Conservation (phyloP, 352 stramenopile species). For the Phytophthora foliorum region DNA sequence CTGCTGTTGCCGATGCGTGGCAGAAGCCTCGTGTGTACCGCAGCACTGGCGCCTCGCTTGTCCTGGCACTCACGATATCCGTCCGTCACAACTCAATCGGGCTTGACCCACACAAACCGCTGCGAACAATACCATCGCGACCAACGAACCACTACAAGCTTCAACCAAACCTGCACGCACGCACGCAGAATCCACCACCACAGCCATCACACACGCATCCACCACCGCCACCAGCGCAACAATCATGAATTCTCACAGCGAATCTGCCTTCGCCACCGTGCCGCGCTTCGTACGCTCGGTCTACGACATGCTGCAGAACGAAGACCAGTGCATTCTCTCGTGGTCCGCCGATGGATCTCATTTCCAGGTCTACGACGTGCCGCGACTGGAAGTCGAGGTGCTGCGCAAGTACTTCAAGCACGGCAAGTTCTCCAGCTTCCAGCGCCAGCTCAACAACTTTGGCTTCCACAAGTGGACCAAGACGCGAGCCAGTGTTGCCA, state of each 20-base stretch:
- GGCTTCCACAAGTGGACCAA: slow-evolving; percentile 90
- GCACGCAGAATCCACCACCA: too few species aligned
- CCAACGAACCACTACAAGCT: slow-evolving; percentile 1
- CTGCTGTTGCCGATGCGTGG: neutral
- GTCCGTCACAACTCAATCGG: slow-evolving; percentile 26
- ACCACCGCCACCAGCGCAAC: neutral
- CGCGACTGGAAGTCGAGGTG: slow-evolving; percentile 60
- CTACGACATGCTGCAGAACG: slow-evolving; percentile 67
- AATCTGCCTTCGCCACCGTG: slow-evolving; percentile 9
- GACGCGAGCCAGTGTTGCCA: slow-evolving; percentile 65
- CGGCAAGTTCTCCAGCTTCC: slow-evolving; percentile 90
- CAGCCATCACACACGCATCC: too few species aligned
- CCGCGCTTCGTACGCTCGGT: slow-evolving; percentile 61
- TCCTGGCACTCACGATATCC: neutral
- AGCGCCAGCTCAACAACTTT: slow-evolving; percentile 94
- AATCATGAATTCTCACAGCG: neutral
- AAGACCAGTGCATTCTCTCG: slow-evolving; percentile 54
- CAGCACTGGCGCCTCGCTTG: neutral
- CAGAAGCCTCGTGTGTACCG: neutral
- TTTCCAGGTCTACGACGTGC: slow-evolving; percentile 87
- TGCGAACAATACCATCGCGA: neutral
- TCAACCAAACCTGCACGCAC: too few species aligned
- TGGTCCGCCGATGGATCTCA: slow-evolving; percentile 65
- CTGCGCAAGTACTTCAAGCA: slow-evolving; percentile 89
- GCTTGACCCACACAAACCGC: slow-evolving; percentile 10